Evolutionary conservation across 2,329 filamentous ascomycete genomes (phyloP).

Genomic region (Cercospora brassicicola): DNA sequence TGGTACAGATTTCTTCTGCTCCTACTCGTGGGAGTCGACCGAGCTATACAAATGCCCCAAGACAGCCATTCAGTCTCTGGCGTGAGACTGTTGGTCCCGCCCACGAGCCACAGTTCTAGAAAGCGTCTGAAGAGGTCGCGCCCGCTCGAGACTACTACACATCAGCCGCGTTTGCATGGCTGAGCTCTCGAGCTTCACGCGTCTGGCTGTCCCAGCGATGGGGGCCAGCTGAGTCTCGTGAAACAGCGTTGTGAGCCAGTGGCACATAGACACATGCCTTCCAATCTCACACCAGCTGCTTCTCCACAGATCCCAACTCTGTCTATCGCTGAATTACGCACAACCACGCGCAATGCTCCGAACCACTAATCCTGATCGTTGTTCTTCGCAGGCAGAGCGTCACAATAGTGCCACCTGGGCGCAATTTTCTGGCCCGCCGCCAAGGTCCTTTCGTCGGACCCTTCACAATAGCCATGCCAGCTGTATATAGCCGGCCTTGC

Average conservation of each 20-base stretch:
- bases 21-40: not conserved
- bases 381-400: not conserved
- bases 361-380: not conserved
- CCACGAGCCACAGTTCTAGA: not conserved
- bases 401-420: not conserved
- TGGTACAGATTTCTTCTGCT: not conserved
- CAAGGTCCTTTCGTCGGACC: not conserved
- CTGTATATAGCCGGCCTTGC: not conserved
- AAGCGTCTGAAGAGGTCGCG: not conserved
- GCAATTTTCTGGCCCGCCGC: not conserved
- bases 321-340: not conserved
- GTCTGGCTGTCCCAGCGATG: not conserved
- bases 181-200: not conserved
- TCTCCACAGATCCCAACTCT: not conserved
- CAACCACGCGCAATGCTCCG: not conserved
- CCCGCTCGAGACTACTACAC: not conserved
- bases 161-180: not conserved
- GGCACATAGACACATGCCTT: constrained; percentile 7
- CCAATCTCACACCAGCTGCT: constrained; percentile 3
- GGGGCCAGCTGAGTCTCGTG: not conserved
- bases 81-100: not conserved
- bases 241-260: not conserved
- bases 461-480: not conserved
- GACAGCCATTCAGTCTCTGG: not conserved
- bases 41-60: not conserved